Base-by-base conservation (phyloP, 768 basidiomycete species). In the Asterophora lycoperdoides region DNA sequence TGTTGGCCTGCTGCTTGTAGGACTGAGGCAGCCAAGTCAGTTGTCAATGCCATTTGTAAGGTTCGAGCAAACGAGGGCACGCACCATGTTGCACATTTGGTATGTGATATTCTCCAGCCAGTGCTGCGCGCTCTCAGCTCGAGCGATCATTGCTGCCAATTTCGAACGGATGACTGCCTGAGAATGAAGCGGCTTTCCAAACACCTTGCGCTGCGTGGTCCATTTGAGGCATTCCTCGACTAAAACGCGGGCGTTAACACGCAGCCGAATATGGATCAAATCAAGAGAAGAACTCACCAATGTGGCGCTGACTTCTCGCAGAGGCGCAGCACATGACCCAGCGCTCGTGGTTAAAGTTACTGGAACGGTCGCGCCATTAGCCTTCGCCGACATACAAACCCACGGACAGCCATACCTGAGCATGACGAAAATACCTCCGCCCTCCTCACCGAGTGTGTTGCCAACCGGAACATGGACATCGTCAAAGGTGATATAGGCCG, bases 331-430 rank as follows among this genome's bases (percentile, higher is more conserved):
- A 60, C 58, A 93, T 93, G 20, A 89, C 88, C 91, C 89, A 94
- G 56, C 88, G 85, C 63, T 93, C 93, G 65, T 94, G 92, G 64
- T 95, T 95, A 71, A 95, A 96, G 69, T 95, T 97, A 50, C 87
- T 72, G 30, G 20, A 33, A 41, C 30, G 28, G 18, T 1, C 9
- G 29, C 38, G 23, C n/a, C n/a, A 23, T 14, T 35, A 11, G 7
- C n/a, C 20, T 49, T 14, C 46, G 19, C 17, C 8, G 13, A 9
- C 30, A 4, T 5, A 18, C 23, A 2, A 5, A 17, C 0, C 1
- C 2, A n/a, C 44, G 17, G 5, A 8, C 33, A 5, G 19, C 48
- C 52, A 33, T 14, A 63, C 63, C 61, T 62, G 18, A 66, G 56
- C 20, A 66, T 64, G 23, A 69, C 67, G 46, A 64, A 67, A 19